phyloP scores from a whole-genome alignment of 371 early-diverging fungal genomes.

The Lichtheimia hyalospora region DNA sequence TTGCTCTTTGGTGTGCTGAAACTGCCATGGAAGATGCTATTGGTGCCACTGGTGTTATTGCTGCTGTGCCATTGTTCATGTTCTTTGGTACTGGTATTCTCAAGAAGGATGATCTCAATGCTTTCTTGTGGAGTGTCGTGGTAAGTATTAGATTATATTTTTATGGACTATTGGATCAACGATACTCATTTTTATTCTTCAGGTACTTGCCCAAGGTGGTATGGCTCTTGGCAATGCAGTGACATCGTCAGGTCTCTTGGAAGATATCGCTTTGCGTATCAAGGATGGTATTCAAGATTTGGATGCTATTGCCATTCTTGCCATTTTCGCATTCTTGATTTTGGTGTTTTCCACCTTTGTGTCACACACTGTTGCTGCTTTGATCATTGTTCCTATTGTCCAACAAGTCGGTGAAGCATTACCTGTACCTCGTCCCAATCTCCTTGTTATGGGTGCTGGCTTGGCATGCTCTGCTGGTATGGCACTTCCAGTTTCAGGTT shows the following conservation, averaged over 20 bases:
- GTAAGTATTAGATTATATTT: no score
- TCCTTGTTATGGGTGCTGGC: conserved; percentile 82
- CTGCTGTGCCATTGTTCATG: conserved; percentile 88
- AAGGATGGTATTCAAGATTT: conserved; percentile 64
- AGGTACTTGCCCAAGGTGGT: conserved; percentile 92
- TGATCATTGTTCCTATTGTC: conserved; percentile 84
- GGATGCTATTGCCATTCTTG: conserved; percentile 65
- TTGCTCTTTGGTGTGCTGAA: conserved; percentile 90
- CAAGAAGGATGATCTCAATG: conserved; percentile 94
- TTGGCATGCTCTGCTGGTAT: conserved; percentile 52
- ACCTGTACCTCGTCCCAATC: conserved; percentile 79
- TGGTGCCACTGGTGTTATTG: conserved; percentile 94
- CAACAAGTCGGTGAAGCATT: conserved; percentile 71
- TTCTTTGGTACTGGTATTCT: conserved; percentile 85
- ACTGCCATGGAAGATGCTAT: conserved; percentile 65
- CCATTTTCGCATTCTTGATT: conserved; percentile 66
- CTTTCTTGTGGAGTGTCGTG: conserved; percentile 91
- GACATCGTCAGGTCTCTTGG: conserved; percentile 47
- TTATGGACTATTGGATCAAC: no score
- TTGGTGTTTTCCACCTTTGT: conserved; percentile 91
- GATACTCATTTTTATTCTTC: background rate
- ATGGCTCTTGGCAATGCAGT: conserved; percentile 75
- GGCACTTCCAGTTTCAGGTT: conserved; percentile 83
- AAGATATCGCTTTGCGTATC: conserved; percentile 74
- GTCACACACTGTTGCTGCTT: conserved; percentile 91